Conservation (phyloP, 495 filamentous ascomycete species). For the Copromyces sp. region DNA sequence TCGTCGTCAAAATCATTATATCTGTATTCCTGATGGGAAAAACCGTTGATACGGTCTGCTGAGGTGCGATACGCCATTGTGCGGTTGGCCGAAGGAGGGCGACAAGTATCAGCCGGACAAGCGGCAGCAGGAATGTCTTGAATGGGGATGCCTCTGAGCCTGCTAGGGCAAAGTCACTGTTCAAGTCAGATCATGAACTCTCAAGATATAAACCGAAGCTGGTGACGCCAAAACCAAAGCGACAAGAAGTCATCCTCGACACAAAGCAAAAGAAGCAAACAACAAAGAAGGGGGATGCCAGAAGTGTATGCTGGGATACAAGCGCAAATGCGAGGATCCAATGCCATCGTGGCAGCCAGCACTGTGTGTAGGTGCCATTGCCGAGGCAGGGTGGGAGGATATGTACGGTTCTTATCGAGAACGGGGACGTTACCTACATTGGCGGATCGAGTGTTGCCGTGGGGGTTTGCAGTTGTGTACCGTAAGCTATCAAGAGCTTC, state of each 20-base stretch:
- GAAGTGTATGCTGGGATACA: not conserved
- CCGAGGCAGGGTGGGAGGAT: not conserved
- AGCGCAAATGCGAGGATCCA: not conserved
- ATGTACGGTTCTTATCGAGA: not conserved
- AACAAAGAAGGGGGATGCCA: not conserved
- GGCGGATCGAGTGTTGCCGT: not conserved
- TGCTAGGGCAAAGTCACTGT: not conserved
- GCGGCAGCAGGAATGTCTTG: not conserved
- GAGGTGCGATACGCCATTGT: not conserved
- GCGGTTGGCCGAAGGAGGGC: not conserved
- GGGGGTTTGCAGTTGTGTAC: not conserved
- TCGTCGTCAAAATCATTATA: not conserved
- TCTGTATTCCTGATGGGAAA: not conserved
- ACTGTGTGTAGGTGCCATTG: not conserved
- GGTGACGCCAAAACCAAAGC: not conserved
- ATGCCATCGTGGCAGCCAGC: not conserved
- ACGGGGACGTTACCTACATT: not conserved
- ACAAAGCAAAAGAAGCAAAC: not conserved
- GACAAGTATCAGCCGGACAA: not conserved
- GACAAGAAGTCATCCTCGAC: not conserved
- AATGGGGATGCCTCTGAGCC: not conserved
- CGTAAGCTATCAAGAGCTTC: not conserved
- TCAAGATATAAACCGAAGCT: not conserved
- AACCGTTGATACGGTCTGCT: not conserved
- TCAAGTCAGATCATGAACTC: not conserved